These are phyloP conservation scores for Grosmannia penicillata DNA, from an alignment of 2,329 filamentous ascomycete genomes.

Conservation along the genomic window DNA sequence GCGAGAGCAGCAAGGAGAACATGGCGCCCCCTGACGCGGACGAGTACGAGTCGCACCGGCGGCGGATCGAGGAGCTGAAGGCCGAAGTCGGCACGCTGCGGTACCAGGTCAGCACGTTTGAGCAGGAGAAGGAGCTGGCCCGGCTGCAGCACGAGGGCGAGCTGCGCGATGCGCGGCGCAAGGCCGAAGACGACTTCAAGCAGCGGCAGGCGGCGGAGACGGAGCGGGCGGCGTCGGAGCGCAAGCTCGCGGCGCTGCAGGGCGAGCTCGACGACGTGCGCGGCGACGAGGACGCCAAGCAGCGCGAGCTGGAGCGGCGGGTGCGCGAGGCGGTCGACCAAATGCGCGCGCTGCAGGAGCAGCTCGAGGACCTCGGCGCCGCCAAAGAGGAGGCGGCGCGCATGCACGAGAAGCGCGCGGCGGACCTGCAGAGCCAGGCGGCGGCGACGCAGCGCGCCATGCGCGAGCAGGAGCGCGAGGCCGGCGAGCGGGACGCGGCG, in stretches of 20 bases:
- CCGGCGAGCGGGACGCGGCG: conserved; percentile 36
- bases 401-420: conserved; percentile 36
- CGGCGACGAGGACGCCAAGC: conserved; percentile 35
- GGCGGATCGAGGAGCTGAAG: conserved; percentile 61
- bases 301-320: conserved; percentile 52
- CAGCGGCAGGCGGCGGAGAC: conserved; percentile 44
- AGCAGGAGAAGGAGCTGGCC: conserved; percentile 74
- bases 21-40: conserved; percentile 42
- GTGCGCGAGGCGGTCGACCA: conserved; percentile 60
- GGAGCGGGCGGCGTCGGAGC: conserved; percentile 32
- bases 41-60: conserved; percentile 41
- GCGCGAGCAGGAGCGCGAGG: conserved; percentile 45
- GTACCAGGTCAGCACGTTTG: conserved; percentile 75
- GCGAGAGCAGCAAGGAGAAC: conserved; percentile 46
- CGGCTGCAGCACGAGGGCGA: conserved; percentile 71
- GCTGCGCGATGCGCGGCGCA: conserved; percentile 61
- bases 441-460: conserved; percentile 29
- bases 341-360: conserved; percentile 60
- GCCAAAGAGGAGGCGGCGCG: conserved; percentile 57
- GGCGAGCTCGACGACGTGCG: conserved; percentile 37
- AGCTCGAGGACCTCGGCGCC: conserved; percentile 55
- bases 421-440: conserved; percentile 38
- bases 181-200: conserved; percentile 76
- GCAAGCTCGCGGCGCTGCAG: conserved; percentile 33
- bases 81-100: conserved; percentile 77